Conservation (phyloP, 805 yeast genomes). For the Candida incommunis region DNA sequence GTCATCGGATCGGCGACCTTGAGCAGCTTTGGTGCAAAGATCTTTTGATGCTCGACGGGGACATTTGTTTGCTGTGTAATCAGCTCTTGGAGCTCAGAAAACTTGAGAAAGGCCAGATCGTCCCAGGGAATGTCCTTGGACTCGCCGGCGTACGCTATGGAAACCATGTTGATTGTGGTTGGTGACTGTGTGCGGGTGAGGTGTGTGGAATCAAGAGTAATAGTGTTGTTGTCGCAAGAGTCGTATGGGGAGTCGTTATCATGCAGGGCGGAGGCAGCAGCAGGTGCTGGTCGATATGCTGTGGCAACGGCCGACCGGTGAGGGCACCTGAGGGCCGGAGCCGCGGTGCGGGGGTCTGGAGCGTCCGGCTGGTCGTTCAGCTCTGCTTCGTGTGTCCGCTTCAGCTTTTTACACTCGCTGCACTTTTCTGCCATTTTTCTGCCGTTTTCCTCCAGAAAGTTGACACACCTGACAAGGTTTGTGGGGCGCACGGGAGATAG, state of each 20-base stretch:
- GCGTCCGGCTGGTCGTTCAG: no score
- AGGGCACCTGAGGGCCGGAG: no score
- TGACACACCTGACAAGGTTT: background rate
- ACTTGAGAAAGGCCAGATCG: background rate
- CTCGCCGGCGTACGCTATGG: background rate
- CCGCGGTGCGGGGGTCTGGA: no score
- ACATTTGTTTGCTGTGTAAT: constrained; percentile 16
- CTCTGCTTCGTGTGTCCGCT: no score
- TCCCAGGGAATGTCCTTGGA: background rate
- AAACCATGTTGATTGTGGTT: background rate
- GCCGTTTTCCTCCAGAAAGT: background rate
- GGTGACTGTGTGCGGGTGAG: background rate
- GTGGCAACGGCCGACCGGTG: no score
- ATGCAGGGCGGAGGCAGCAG: no score
- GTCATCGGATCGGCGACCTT: constrained; percentile 9
- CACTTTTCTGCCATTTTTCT: no score
- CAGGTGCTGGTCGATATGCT: no score
- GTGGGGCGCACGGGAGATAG: background rate
- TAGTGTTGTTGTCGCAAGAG: background rate
- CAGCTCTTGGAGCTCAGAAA: constrained; percentile 11
- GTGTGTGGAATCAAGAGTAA: no score
- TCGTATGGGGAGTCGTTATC: background rate
- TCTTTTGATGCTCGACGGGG: constrained; percentile 18
- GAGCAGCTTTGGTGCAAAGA: constrained; percentile 17
- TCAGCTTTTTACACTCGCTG: no score